Evolutionary conservation across 306 rosid species (phyloP), one percentile per base, ranked within the genome.

Genomic region (Ammopiptanthus mongolicus): DNA sequence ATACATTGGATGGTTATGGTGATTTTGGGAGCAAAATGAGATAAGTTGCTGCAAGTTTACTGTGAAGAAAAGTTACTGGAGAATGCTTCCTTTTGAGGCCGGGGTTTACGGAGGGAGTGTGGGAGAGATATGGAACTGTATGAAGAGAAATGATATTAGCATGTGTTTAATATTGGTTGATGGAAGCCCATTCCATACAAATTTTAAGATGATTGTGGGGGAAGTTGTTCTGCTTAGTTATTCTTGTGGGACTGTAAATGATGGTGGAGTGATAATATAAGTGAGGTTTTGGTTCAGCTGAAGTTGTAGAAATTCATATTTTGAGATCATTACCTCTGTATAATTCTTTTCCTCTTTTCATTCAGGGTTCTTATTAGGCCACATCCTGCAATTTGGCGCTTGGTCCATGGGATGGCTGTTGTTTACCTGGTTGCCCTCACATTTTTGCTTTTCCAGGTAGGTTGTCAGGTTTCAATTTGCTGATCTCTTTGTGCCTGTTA

Each of bases 381-480:
- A 11, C 99, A 96, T 88, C 99, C 99, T 33, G 99, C 99, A 71
- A 86, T 96, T 37, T 96, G 99, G 99, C 99, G 98, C 75, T 77
- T 96, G 85, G 99, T 92, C 52, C 99, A 96, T 50, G 99, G 99
- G 78, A 88, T 96, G 96, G 98, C 99, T 58, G 97, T 96, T 86
- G 87, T 96, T 77, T 96, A 96, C 84, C 88, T 96, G 63, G 96
- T 96, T 58, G 86, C 92, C 50, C 98, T 96, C 70, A 96, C 99
- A 55, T 96, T 96, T 90, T 84, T 96, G 84, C 98, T 96, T 80
- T 96, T 96, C 82, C 99, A 96, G 99, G 99, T 91, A 69, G 61
- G 82, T 81, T 69, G 42, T 18, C 69, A 15, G 47, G 25, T 50
- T 68, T 74, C 44, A 19, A 21, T 57, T 75, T 29, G 25, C 18